Evolutionary conservation across 2,329 filamentous ascomycete species (phyloP).

Genomic region (Penicillium brevicompactum): DNA sequence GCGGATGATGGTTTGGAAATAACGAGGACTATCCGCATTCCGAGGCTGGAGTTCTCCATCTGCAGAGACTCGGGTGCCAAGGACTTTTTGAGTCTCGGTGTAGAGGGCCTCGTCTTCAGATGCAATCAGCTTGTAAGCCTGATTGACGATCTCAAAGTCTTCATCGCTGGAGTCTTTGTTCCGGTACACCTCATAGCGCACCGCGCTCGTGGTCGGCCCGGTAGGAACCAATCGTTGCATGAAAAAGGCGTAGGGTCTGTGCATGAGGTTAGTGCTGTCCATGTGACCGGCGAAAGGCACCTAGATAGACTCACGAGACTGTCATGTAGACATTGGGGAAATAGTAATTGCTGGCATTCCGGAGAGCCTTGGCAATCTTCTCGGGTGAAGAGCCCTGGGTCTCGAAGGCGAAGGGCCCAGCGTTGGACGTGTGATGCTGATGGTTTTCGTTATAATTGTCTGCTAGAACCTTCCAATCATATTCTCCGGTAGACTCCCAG

Average conservation of each 20-base stretch:
- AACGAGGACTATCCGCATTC: conserved; percentile 59
- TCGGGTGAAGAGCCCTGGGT: conserved; percentile 51
- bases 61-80: conserved; percentile 61
- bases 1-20: conserved; percentile 57
- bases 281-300: neutral
- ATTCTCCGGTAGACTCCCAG: conserved; percentile 20
- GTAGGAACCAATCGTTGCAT: conserved; percentile 64
- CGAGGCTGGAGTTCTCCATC: conserved; percentile 63
- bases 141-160: conserved; percentile 58
- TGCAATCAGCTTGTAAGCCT: conserved; percentile 66
- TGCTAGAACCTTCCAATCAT: conserved; percentile 27
- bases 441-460: conserved; percentile 54
- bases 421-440: conserved; percentile 48
- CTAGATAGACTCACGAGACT: conserved; percentile 28
- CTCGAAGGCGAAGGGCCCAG: conserved; percentile 56
- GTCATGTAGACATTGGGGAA: conserved; percentile 40
- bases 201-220: conserved; percentile 52
- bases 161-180: conserved; percentile 61
- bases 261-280: neutral
- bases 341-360: conserved; percentile 35
- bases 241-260: conserved; percentile 61
- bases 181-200: conserved; percentile 66
- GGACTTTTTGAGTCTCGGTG: conserved; percentile 59
- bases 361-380: conserved; percentile 50
- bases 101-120: conserved; percentile 66